A percentile compares a stretch with the other conserved stretches of the same genome.
phyloP scores from a whole-genome alignment of 106 monocot genomes.

The Phalaenopsis aphrodite region DNA sequence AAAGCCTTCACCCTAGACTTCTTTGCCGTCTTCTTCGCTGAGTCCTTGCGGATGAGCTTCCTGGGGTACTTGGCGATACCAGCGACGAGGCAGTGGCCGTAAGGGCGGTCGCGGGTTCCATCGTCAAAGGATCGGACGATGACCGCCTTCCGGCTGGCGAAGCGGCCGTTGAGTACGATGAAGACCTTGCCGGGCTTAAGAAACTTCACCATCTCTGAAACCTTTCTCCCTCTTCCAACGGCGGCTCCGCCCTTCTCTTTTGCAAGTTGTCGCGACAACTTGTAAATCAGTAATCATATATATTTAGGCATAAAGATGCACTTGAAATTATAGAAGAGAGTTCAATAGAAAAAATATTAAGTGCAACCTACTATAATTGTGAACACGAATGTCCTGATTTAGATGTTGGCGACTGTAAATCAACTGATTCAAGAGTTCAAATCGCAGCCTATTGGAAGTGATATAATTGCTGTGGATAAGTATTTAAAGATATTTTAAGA shows the following conservation, averaged over 20 bases:
- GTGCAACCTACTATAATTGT: too few relatives aligned
- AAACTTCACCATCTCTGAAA: constrained; percentile 50
- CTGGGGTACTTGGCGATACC: constrained; percentile 50
- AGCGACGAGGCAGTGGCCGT: constrained; percentile 60
- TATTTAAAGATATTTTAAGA: too few relatives aligned
- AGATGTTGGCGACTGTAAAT: too few relatives aligned
- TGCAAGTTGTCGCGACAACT: not conserved
- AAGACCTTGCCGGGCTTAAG: constrained; percentile 61
- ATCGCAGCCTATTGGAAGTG: too few relatives aligned
- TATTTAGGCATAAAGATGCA: too few relatives aligned
- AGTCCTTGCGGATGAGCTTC: constrained; percentile 59
- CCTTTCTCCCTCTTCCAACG: not conserved
- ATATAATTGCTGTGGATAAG: too few relatives aligned
- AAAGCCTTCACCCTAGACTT: constrained; percentile 56
- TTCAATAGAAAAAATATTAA: too few relatives aligned
- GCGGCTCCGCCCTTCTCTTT: not conserved
- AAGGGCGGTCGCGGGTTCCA: constrained; percentile 49
- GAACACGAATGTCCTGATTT: too few relatives aligned
- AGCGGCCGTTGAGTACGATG: constrained; percentile 51
- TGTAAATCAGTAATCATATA: not conserved
- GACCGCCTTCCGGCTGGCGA: constrained; percentile 55
- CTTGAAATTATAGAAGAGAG: too few relatives aligned
- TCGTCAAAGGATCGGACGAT: constrained; percentile 54
- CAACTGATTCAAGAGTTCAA: too few relatives aligned
- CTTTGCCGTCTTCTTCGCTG: constrained; percentile 40